A percentile compares a stretch with the other conserved stretches of the same genome.
These are phyloP conservation scores for Trichocladium uniseriatum DNA, from an alignment of 495 filamentous ascomycete species.

Conservation along the genomic window DNA sequence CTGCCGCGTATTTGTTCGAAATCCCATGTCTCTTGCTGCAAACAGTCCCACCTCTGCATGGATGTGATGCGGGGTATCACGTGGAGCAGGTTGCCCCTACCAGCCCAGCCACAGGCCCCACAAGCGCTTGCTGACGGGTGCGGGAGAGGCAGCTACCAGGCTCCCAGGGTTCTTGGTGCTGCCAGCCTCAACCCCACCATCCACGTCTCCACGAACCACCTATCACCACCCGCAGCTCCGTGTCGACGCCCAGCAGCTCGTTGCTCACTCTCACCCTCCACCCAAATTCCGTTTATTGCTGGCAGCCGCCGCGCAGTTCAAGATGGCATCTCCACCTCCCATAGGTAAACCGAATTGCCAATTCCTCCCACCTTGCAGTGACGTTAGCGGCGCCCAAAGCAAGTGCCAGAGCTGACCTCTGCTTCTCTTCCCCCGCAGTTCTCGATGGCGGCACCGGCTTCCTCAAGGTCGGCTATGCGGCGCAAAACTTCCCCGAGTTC, in stretches of 20 bases:
- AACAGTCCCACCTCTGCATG: background rate
- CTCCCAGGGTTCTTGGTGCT: background rate
- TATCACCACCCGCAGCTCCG: conserved; percentile 7
- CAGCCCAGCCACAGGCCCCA: conserved; percentile 14
- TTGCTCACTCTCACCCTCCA: background rate
- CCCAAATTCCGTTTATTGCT: background rate
- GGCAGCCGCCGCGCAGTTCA: background rate
- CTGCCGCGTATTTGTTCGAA: no score
- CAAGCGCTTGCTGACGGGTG: conserved; percentile 15
- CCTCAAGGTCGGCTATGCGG: conserved; percentile 98
- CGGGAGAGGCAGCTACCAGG: background rate
- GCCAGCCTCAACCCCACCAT: conserved; percentile 23
- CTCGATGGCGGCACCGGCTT: conserved; percentile 99
- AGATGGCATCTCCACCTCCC: conserved; percentile 21
- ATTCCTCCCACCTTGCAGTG: background rate
- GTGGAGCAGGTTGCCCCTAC: conserved; percentile 9
- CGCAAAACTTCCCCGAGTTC: conserved; percentile 96
- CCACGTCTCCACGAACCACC: conserved; percentile 9
- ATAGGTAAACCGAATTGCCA: conserved; percentile 21
- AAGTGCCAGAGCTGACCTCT: conserved; percentile 16
- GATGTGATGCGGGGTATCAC: conserved; percentile 30
- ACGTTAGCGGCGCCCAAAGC: background rate
- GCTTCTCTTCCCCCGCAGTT: conserved; percentile 46
- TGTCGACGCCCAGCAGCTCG: background rate
- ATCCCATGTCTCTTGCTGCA: no score